Conservation (phyloP, 176 grass and related monocot genomes). For the Hordeum marinum region DNA sequence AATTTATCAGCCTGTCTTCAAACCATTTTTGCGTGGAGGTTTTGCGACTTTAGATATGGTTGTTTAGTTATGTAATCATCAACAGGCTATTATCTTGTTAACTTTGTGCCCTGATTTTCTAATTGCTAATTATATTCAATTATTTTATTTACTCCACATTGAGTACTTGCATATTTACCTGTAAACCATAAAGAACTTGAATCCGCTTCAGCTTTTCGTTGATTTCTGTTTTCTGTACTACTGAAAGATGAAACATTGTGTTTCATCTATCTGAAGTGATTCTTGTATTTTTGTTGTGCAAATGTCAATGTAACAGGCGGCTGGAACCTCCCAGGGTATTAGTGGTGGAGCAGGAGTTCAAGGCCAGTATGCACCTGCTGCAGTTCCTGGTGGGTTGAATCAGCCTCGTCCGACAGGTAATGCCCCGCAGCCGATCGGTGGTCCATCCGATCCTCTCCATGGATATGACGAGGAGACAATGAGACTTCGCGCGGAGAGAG, state of each 20-base stretch:
- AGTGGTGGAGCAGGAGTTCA: conserved; percentile 41
- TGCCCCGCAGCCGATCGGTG: conserved; percentile 44
- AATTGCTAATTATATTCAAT: background rate
- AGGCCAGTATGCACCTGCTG: conserved; percentile 84
- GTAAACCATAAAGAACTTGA: background rate
- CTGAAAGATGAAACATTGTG: background rate
- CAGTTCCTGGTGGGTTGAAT: conserved; percentile 40
- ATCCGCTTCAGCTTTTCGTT: background rate
- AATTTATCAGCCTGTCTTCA: background rate
- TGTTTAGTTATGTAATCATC: background rate
- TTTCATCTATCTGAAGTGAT: background rate
- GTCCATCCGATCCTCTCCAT: conserved; percentile 45
- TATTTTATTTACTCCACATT: background rate
- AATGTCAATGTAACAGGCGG: conserved; percentile 49
- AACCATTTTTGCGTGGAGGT: background rate
- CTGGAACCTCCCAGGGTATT: conserved; percentile 69
- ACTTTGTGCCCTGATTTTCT: background rate
- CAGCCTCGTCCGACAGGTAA: conserved; percentile 81
- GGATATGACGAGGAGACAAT: conserved; percentile 66
- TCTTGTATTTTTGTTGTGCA: conserved; percentile 7
- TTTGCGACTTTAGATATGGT: background rate
- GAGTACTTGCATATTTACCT: background rate
- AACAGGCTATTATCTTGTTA: background rate
- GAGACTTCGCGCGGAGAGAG: conserved; percentile 49
- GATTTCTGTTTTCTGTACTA: conserved; percentile 9